Evolutionary conservation across 2,329 filamentous ascomycete genomes (phyloP), one percentile per base, ranked within the genome.

Genomic region (Knufia fluminis): DNA sequence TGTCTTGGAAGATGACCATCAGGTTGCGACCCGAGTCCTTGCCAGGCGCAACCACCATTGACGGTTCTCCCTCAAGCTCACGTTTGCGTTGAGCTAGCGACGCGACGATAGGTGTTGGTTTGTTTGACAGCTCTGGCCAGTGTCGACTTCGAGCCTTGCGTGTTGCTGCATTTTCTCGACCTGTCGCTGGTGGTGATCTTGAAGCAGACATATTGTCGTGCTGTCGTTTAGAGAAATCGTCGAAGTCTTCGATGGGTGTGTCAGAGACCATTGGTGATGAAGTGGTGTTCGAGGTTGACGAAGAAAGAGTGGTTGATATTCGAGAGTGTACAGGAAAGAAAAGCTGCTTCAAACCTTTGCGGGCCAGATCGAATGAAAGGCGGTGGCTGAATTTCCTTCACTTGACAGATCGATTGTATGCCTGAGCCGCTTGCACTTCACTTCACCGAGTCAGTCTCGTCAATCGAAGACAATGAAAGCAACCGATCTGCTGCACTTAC

Each of bases 1-100:
- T 7, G 20, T 43, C 46, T n/a, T 42, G 19, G 23, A 48, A 49
- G 16, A 31, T 39, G 20, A 26, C 46, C 38, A 49, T 22, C n/a
- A 49, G 16, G 28, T 43, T 43, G 24, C 39, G 32, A 31, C 38
- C 46, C 20, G 38, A 19, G 16, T 42, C n/a, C n/a, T 23, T 36
- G 46, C 46, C 46, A 17, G 22, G 12, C 8, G 4, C 24, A 6
- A 49, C 33, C 33, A 23, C 23, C 3, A 28, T 10, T 2, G 19
- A 2, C 12, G 8, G 23, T 9, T n/a, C n/a, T n/a, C 24, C 45
- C 3, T 23, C 20, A 22, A 39, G 22, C 8, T 24, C 17, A 7
- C 12, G 3, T 20, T 31, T 39, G 19, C 36, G 23, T 17, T 38
- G 14, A 31, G 20, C 8, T 4, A 40, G n/a, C 16, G 45, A 48